phyloP scores from a whole-genome alignment of 208 protist genomes.

The Endotrypanum monterogeii region DNA sequence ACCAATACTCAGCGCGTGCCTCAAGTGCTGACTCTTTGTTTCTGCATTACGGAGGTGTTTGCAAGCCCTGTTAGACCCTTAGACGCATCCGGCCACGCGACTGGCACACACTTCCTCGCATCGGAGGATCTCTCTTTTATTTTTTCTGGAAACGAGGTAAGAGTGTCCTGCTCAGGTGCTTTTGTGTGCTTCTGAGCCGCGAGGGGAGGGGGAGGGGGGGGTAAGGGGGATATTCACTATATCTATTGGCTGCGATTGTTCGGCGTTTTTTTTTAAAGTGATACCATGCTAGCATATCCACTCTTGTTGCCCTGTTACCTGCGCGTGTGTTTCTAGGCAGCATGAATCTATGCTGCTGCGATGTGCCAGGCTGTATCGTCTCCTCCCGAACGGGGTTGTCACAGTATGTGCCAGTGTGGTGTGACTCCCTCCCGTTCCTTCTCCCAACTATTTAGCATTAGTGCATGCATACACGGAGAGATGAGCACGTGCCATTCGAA shows the following conservation, averaged over 20 bases:
- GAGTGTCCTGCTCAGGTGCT: background rate
- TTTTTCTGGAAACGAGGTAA: background rate
- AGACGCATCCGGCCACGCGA: background rate
- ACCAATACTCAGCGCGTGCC: too few relatives aligned
- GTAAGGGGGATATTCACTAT: background rate
- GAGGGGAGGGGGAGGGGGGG: too few relatives aligned
- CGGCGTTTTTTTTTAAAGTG: background rate
- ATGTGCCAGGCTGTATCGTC: background rate
- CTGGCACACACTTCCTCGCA: background rate
- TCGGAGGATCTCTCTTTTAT: background rate
- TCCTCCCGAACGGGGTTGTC: background rate
- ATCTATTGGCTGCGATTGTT: background rate
- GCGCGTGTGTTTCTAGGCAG: background rate
- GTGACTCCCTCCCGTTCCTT: background rate
- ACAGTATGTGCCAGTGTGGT: background rate
- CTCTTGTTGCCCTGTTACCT: background rate
- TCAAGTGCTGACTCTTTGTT: background rate
- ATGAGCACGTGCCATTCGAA: background rate
- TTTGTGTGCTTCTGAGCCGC: background rate
- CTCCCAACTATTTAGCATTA: background rate
- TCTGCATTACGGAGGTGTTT: background rate
- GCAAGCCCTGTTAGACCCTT: background rate
- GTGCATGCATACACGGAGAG: background rate
- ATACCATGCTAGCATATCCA: background rate
- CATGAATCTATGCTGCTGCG: background rate